Evolutionary conservation across 176 grass and related monocot species (phyloP).

Genomic region (Musa itinerans): DNA sequence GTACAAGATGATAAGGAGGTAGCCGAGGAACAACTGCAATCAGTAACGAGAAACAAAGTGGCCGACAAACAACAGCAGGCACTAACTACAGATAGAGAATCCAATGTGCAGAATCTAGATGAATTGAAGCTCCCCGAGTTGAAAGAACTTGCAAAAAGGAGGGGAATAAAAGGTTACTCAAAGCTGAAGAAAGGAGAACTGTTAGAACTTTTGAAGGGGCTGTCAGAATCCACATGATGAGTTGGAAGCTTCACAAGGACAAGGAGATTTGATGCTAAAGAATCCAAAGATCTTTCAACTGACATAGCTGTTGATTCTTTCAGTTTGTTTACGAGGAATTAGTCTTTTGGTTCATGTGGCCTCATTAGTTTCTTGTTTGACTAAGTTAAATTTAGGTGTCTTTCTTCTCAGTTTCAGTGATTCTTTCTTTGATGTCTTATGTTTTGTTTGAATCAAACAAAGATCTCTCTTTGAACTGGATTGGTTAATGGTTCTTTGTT

Average conservation of each 20-base stretch:
- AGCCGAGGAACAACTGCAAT: neutral
- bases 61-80: neutral
- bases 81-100: neutral
- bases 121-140: conserved; percentile 46
- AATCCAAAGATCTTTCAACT: neutral
- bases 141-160: conserved; percentile 47
- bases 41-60: neutral
- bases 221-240: conserved; percentile 9
- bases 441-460: no score
- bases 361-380: neutral
- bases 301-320: neutral
- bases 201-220: conserved; percentile 41
- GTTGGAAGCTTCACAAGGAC: neutral
- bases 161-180: conserved; percentile 53
- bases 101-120: conserved; percentile 25
- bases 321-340: neutral
- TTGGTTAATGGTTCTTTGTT: no score
- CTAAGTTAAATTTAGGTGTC: neutral
- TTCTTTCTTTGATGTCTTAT: no score
- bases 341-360: neutral
- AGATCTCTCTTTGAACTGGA: no score
- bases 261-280: neutral
- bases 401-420: no score
- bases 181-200: conserved; percentile 59
- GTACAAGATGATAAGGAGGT: neutral